Base-by-base conservation (phyloP, 768 basidiomycete species). In the Tricholoma matsutake region DNA sequence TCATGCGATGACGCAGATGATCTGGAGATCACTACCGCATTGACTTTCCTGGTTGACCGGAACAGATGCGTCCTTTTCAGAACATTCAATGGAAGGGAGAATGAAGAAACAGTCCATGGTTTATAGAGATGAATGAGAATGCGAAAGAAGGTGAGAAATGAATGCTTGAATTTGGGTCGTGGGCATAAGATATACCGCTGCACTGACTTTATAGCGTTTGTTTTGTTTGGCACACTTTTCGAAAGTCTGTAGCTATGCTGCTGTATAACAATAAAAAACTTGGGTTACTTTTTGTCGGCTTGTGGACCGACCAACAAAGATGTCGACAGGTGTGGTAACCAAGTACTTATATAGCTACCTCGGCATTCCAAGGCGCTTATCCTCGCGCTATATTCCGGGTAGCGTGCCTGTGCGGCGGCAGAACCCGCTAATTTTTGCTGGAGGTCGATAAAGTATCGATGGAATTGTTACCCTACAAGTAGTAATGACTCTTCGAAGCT, bases 51-150 rank as follows among this genome's bases (percentile, higher is more conserved):
- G 20, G 25, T 57, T 28, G 6, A 14, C 28, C 2, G 56, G 39
- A 10, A 45, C 39, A 29, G 31, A 32, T 9, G 28, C 22, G 16
- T 43, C 41, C 22, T 43, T 13, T 6, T 28, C 37, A 13, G 28
- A 22, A 57, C 11, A 25, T 39, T 32, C 56, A 25, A 22, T 45
- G 56, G 25, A 22, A 13, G 31, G 35, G 39, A 57, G 9, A 6
- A 25, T n/a, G 56, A 45, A 4, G 39, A 57, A 57, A 29, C 22
- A 43, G 39, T 57, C 56, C 56, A 57, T 57, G 25, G 10, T 35
- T 41, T 45, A 57, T 41, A 20, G 39, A 31, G 39, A 29, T n/a
- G 39, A 16, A n/a, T 16, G 49, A 29, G 49, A 20, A 6, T 14
- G 41, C n/a, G 22, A 13, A 43, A 25, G 56, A 45, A 16, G 20